A percentile compares a stretch with the other conserved stretches of the same genome.
phyloP scores from a whole-genome alignment of 192 early-diverging fungal genomes.

The Cetraspora pellucida region DNA sequence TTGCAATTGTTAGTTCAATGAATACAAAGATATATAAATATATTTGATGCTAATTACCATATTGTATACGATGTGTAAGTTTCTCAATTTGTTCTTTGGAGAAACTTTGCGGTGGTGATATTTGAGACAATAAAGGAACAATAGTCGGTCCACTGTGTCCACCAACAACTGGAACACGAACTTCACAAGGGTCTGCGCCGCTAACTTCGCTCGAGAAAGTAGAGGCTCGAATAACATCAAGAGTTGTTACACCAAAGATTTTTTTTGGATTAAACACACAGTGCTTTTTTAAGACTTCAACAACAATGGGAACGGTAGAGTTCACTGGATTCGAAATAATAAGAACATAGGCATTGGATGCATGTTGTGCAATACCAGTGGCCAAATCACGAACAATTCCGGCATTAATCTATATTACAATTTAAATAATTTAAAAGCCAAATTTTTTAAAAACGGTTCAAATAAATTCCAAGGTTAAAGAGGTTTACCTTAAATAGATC shows the following conservation, averaged over 20 bases:
- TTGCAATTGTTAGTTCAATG: not conserved
- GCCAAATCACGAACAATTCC: conserved; percentile 87
- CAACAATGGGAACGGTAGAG: conserved; percentile 95
- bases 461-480: not conserved
- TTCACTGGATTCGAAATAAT: conserved; percentile 99
- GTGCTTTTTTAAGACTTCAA: conserved; percentile 90
- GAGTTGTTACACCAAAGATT: conserved; percentile 96
- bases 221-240: conserved; percentile 97
- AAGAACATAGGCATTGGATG: conserved; percentile 81
- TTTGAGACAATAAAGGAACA: conserved; percentile 90
- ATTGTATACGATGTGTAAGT: conserved; percentile 97
- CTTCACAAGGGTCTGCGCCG: conserved; percentile 65
- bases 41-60: conserved; percentile 45
- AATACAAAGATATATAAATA: not conserved
- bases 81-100: conserved; percentile 84
- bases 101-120: conserved; percentile 62
- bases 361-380: conserved; percentile 70
- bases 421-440: no score
- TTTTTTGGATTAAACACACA: conserved; percentile 82
- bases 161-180: conserved; percentile 87
- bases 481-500: conserved; percentile 84
- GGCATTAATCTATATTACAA: conserved; percentile 77
- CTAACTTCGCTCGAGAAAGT: conserved; percentile 89
- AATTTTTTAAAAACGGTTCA: not conserved
- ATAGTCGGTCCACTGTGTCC: conserved; percentile 99